Conservation (phyloP, 108 stramenopile genomes). For the Cyclostephanos tholiformis region DNA sequence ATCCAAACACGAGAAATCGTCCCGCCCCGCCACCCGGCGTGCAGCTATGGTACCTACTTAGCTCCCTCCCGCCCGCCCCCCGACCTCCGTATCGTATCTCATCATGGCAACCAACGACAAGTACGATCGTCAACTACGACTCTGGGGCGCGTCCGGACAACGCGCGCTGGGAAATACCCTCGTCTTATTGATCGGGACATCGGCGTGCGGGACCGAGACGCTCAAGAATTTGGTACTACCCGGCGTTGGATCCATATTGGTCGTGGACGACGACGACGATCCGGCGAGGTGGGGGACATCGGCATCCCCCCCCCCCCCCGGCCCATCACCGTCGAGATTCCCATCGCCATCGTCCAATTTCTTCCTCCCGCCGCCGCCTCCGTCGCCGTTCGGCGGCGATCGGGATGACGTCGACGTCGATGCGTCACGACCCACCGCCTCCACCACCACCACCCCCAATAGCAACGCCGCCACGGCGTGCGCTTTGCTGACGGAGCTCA, state of each 20-base stretch:
- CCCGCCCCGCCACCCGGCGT: no score
- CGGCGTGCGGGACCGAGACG: slow-evolving; percentile 95
- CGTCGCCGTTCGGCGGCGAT: neutral
- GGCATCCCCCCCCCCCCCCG: no score
- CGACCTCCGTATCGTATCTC: neutral
- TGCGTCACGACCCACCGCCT: neutral
- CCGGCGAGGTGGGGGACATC: slow-evolving; percentile 22
- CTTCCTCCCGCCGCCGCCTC: slow-evolving; percentile 48
- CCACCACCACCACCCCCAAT: no score
- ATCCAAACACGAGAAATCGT: no score
- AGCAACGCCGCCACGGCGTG: slow-evolving; percentile 44
- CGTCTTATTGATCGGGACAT: slow-evolving; percentile 76
- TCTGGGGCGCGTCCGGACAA: slow-evolving; percentile 98
- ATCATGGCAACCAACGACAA: slow-evolving; percentile 91
- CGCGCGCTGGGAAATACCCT: slow-evolving; percentile 62
- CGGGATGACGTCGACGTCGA: slow-evolving; percentile 4
- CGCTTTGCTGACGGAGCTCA: slow-evolving; percentile 66
- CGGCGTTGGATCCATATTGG: slow-evolving; percentile 91
- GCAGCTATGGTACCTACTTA: no score
- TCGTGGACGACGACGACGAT: slow-evolving; percentile 83
- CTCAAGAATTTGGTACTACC: slow-evolving; percentile 98
- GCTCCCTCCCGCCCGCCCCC: no score
- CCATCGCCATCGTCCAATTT: slow-evolving; percentile 63
- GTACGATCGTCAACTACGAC: slow-evolving; percentile 99
- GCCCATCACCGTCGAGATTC: slow-evolving; percentile 17